Conservation (phyloP, 352 stramenopile genomes). For the Blastocystis sp. region DNA sequence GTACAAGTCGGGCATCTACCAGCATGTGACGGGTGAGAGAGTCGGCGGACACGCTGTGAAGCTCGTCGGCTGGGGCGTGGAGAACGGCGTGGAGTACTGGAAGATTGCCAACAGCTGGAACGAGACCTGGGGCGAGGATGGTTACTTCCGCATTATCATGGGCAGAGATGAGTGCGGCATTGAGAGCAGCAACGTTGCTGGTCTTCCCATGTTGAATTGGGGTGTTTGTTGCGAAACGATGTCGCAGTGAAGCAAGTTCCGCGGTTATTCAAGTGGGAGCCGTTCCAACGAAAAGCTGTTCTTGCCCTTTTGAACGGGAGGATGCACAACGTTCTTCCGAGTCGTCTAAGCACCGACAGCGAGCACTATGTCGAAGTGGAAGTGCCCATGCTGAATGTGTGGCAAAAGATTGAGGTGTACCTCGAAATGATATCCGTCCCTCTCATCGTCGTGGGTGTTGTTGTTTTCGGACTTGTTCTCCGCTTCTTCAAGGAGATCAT, state of each 20-base stretch:
- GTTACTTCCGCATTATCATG: constrained; percentile 78
- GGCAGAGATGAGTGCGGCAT: constrained; percentile 77
- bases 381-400: constrained; percentile 12
- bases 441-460: constrained; percentile 47
- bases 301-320: too few relatives aligned
- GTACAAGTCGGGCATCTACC: constrained; percentile 74
- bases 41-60: constrained; percentile 77
- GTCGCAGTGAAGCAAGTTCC: too few relatives aligned
- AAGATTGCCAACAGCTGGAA: constrained; percentile 77
- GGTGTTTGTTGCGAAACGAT: too few relatives aligned
- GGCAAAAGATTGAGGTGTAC: constrained; percentile 62
- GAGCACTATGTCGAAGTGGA: constrained; percentile 27
- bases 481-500: constrained; percentile 70
- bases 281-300: too few relatives aligned
- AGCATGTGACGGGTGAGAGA: constrained; percentile 7
- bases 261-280: too few relatives aligned
- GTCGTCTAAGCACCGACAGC: background rate
- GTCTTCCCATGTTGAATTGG: constrained; percentile 15
- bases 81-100: constrained; percentile 77
- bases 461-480: constrained; percentile 43
- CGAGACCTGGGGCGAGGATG: constrained; percentile 78
- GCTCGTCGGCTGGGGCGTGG: constrained; percentile 76
- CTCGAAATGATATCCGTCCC: constrained; percentile 51
- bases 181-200: constrained; percentile 64
- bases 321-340: background rate